These are phyloP conservation scores for Colletotrichum spaethianum DNA, from an alignment of 2,329 filamentous ascomycete species.

Conservation along the genomic window DNA sequence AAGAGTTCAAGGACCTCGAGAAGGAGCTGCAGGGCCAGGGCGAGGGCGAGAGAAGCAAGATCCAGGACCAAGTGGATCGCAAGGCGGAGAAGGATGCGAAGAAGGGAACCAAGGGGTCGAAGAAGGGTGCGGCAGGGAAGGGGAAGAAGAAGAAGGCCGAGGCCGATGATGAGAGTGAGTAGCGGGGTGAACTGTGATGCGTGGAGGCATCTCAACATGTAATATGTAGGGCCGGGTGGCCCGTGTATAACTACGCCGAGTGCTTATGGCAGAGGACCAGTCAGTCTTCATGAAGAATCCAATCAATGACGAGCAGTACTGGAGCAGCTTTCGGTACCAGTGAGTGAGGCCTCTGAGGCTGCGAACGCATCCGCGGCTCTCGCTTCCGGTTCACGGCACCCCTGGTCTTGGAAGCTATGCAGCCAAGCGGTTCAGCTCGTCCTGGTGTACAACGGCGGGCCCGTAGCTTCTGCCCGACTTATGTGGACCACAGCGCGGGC, in stretches of 20 bases:
- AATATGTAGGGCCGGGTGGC: not conserved
- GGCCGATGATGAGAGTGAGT: slow-evolving; percentile 53
- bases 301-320: too few relatives aligned
- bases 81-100: slow-evolving; percentile 75
- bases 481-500: not conserved
- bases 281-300: not conserved
- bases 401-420: not conserved
- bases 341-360: not conserved
- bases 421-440: not conserved
- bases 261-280: not conserved
- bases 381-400: not conserved
- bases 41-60: slow-evolving; percentile 77
- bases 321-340: not conserved
- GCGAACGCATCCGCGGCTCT: not conserved
- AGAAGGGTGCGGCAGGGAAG: slow-evolving; percentile 50
- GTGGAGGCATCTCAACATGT: slow-evolving; percentile 37
- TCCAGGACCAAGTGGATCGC: slow-evolving; percentile 84
- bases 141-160: slow-evolving; percentile 51
- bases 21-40: slow-evolving; percentile 77
- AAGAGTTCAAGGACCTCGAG: slow-evolving; percentile 79
- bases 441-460: not conserved
- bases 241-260: slow-evolving; percentile 6
- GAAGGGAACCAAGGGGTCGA: slow-evolving; percentile 52
- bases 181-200: not conserved
- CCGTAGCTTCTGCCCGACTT: not conserved